Evolutionary conservation across 2,329 filamentous ascomycete genomes (phyloP).

Genomic region (Aspergillus brasiliensis): DNA sequence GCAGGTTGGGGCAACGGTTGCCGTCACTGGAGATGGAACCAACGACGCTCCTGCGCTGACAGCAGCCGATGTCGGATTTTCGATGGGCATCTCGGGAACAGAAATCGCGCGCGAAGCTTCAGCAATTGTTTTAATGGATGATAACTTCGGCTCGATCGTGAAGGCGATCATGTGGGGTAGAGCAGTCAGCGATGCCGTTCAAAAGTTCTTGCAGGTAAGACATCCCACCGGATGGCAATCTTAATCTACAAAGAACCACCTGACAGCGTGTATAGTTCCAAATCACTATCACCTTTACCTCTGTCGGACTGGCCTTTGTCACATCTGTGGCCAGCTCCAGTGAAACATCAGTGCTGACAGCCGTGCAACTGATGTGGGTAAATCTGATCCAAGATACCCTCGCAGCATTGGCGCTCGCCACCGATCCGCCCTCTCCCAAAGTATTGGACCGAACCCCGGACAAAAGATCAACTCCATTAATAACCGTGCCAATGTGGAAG

Average conservation of each 20-base stretch:
- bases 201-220: slow-evolving; percentile 57
- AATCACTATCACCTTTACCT: slow-evolving; percentile 68
- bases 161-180: slow-evolving; percentile 63
- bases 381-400: slow-evolving; percentile 70
- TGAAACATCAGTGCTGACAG: slow-evolving; percentile 61
- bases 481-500: slow-evolving; percentile 47
- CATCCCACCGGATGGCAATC: too few relatives aligned
- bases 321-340: slow-evolving; percentile 59
- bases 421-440: slow-evolving; percentile 59
- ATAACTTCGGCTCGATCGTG: slow-evolving; percentile 63
- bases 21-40: slow-evolving; percentile 62
- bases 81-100: slow-evolving; percentile 63
- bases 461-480: slow-evolving; percentile 43
- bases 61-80: slow-evolving; percentile 62
- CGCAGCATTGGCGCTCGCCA: slow-evolving; percentile 63
- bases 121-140: slow-evolving; percentile 53
- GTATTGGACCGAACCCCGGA: slow-evolving; percentile 56
- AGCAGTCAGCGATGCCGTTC: slow-evolving; percentile 60
- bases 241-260: not conserved
- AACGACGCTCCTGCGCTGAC: slow-evolving; percentile 63
- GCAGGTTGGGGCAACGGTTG: slow-evolving; percentile 55
- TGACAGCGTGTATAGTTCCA: slow-evolving; percentile 38
- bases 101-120: slow-evolving; percentile 64
- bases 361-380: slow-evolving; percentile 67
- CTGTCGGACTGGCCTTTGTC: slow-evolving; percentile 63